Percentiles rank a stretch among this genome's conserved stretches.
These are phyloP conservation scores for Prillingera fragicola DNA, from an alignment of 1,284 basidiomycete species.

Conservation along the genomic window DNA sequence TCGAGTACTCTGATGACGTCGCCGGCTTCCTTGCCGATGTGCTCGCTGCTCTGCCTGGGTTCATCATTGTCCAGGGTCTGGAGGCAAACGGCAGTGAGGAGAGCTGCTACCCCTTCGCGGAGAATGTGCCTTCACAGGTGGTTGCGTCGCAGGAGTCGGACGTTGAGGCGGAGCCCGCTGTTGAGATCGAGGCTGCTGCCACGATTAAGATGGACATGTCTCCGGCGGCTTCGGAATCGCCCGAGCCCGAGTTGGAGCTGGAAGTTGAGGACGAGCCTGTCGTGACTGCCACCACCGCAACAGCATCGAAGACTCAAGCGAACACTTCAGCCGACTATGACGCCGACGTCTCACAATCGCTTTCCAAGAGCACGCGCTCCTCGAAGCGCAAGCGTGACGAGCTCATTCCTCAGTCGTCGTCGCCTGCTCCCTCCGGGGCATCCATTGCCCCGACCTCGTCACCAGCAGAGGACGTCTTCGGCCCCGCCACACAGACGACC, in stretches of 20 bases:
- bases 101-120: too few relatives aligned
- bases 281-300: background rate
- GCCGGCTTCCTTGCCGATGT: slow-evolving; percentile 32
- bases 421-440: slow-evolving; percentile 1
- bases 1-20: slow-evolving; percentile 30
- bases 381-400: slow-evolving; percentile 5
- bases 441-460: slow-evolving; percentile 2
- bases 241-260: background rate
- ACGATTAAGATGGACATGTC: too few relatives aligned
- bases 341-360: slow-evolving; percentile 12
- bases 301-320: background rate
- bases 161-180: too few relatives aligned
- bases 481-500: slow-evolving; percentile 18
- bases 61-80: slow-evolving; percentile 34
- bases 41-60: slow-evolving; percentile 28
- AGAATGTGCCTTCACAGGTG: too few relatives aligned
- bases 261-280: background rate
- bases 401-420: slow-evolving; percentile 8
- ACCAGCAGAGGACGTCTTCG: slow-evolving; percentile 29
- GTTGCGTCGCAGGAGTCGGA: too few relatives aligned
- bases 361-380: background rate
- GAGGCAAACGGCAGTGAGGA: too few relatives aligned
- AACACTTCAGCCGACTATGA: slow-evolving; percentile 7
- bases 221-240: too few relatives aligned
- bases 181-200: background rate